Conservation (phyloP, 2,329 filamentous ascomycete genomes). For the Ophiosphaerella narmari region DNA sequence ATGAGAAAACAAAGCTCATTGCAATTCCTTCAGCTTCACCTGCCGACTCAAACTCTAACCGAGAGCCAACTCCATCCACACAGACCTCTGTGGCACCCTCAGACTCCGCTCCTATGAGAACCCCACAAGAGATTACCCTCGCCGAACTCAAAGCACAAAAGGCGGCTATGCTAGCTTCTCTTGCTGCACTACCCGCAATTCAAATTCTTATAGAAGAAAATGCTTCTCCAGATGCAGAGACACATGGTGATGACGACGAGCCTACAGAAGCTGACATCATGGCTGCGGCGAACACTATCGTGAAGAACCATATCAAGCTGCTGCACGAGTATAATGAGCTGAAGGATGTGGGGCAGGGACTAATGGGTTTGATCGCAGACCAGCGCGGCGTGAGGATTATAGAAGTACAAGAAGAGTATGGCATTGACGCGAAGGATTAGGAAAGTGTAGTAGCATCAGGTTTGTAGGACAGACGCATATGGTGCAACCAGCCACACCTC, state of each 20-base stretch:
- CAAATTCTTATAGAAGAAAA: conserved; percentile 41
- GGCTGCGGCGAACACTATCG: conserved; percentile 56
- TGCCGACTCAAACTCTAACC: neutral
- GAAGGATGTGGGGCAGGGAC: conserved; percentile 67
- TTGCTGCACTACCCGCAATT: conserved; percentile 35
- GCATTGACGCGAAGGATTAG: conserved; percentile 50
- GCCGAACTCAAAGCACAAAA: conserved; percentile 52
- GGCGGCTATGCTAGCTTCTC: conserved; percentile 37
- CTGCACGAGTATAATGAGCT: conserved; percentile 74
- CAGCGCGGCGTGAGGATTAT: conserved; percentile 61
- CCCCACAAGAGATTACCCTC: conserved; percentile 55
- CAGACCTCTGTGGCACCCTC: neutral
- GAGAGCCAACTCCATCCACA: neutral
- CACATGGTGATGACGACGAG: conserved; percentile 21
- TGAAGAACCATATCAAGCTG: conserved; percentile 66
- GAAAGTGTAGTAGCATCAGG: conserved; percentile 15
- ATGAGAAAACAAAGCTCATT: no score
- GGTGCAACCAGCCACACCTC: no score
- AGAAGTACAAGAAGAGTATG: conserved; percentile 56
- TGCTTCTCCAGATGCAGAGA: conserved; percentile 22
- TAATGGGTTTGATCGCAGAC: conserved; percentile 71
- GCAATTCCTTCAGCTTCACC: neutral
- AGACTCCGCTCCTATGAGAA: conserved; percentile 22
- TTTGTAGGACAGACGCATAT: no score
- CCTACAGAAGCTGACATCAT: conserved; percentile 40